Evolutionary conservation across 2,329 filamentous ascomycete species (phyloP).

Genomic region (Lecanosticta acicola): DNA sequence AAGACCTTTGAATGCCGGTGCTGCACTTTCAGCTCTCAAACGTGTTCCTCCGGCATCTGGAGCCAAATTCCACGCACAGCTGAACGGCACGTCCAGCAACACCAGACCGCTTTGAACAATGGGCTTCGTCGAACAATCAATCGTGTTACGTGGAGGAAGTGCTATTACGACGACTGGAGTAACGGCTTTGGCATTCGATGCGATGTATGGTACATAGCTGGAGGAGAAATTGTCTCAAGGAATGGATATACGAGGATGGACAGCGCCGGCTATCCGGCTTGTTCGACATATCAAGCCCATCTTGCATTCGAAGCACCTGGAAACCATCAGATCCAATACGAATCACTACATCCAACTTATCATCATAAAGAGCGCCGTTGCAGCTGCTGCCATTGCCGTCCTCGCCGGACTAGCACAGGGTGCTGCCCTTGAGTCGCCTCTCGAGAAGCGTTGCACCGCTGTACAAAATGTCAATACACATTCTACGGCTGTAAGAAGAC

Average conservation of each 20-base stretch:
- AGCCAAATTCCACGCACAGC: too few relatives aligned
- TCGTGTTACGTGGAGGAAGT: not conserved
- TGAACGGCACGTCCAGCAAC: not conserved
- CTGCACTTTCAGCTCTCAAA: not conserved
- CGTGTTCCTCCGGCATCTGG: not conserved
- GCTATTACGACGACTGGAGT: too few relatives aligned
- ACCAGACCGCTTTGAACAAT: not conserved
- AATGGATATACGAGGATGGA: too few relatives aligned
- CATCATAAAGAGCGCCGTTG: not conserved
- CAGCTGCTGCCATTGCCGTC: slow-evolving; percentile 2
- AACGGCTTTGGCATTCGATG: too few relatives aligned
- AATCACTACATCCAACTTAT: not conserved
- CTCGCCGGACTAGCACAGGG: slow-evolving; percentile 6
- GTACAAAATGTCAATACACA: slow-evolving; percentile 17
- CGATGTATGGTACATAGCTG: too few relatives aligned
- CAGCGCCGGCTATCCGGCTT: too few relatives aligned
- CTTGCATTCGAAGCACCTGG: too few relatives aligned
- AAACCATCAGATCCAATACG: not conserved
- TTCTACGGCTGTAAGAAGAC: slow-evolving; percentile 22
- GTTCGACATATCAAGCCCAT: too few relatives aligned
- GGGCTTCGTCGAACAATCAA: not conserved
- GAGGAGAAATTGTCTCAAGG: too few relatives aligned
- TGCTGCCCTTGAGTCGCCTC: slow-evolving; percentile 8
- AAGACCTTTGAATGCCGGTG: not conserved
- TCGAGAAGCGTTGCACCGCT: slow-evolving; percentile 11